A percentile compares a stretch with the other conserved stretches of the same genome.
phyloP scores from a whole-genome alignment of 257 asterid species.

The Solanum arcanum region DNA sequence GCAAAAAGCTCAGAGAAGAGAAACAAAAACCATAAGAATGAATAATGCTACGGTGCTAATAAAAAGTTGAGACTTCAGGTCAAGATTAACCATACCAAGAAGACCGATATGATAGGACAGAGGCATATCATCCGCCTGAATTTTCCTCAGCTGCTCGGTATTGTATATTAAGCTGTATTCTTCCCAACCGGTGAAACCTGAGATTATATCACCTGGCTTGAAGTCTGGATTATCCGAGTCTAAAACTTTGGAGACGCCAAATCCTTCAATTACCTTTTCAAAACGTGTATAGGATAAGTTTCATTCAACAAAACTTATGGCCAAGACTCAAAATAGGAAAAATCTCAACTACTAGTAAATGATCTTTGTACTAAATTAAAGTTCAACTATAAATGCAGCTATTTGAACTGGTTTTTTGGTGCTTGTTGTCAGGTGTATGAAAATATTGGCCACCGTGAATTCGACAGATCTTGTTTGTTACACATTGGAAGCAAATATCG shows the following conservation, averaged over 20 bases:
- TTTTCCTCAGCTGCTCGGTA: conserved; percentile 49
- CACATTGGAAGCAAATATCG: neutral
- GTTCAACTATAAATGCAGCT: neutral
- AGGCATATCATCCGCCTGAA: conserved; percentile 45
- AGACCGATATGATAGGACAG: conserved; percentile 71
- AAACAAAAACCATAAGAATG: neutral
- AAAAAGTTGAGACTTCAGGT: neutral
- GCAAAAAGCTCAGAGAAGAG: neutral
- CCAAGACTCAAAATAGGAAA: neutral
- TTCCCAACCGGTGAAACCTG: conserved; percentile 90
- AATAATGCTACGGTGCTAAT: neutral
- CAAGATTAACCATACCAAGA: conserved; percentile 38
- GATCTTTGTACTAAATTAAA: neutral
- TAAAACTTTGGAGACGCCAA: conserved; percentile 66
- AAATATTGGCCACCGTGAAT: neutral
- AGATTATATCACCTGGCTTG: conserved; percentile 63
- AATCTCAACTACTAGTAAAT: neutral
- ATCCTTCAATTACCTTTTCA: conserved; percentile 67
- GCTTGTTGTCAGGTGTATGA: neutral
- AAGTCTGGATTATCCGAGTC: conserved; percentile 62
- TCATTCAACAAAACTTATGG: neutral
- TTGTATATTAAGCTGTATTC: conserved; percentile 61
- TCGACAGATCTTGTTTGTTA: neutral
- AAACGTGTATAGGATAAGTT: neutral
- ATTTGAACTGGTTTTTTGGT: neutral